Percentiles rank a stretch among this genome's conserved stretches.
Evolutionary conservation across 495 filamentous ascomycete genomes (phyloP).

Genomic region (Penicillium argentinense): DNA sequence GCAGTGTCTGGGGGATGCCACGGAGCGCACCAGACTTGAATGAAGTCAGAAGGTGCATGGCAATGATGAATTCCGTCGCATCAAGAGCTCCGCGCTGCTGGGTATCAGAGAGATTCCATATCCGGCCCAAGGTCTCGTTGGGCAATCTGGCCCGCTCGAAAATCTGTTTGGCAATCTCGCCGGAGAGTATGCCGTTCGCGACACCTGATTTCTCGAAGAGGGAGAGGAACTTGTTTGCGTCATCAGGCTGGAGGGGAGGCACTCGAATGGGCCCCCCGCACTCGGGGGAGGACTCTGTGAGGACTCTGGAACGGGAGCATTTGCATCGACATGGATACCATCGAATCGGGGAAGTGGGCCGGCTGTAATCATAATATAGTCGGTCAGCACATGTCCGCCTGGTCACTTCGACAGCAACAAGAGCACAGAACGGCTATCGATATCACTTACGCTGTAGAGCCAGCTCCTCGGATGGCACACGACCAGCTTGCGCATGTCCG

Average conservation of each 20-base stretch:
- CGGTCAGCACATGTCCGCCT: constrained; percentile 18
- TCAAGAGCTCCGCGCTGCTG: constrained; percentile 89
- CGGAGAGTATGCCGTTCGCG: constrained; percentile 77
- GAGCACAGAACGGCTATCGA: no score
- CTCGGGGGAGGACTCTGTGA: constrained; percentile 59
- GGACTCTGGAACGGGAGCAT: constrained; percentile 41
- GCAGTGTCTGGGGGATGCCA: constrained; percentile 76
- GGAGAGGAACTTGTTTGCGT: constrained; percentile 79
- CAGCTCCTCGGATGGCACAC: constrained; percentile 75
- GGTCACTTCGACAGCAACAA: no score
- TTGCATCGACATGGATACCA: constrained; percentile 52
- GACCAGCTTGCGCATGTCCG: constrained; percentile 87
- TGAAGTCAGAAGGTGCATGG: constrained; percentile 94
- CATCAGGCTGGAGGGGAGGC: constrained; percentile 84
- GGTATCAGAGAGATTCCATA: constrained; percentile 93
- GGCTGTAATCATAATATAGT: constrained; percentile 46
- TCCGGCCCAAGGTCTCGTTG: constrained; percentile 85
- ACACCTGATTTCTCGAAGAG: constrained; percentile 87
- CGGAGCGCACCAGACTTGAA: constrained; percentile 80
- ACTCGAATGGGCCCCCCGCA: constrained; percentile 79
- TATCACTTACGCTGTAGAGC: constrained; percentile 61
- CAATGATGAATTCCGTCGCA: constrained; percentile 91
- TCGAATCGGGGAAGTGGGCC: constrained; percentile 93
- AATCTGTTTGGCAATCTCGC: constrained; percentile 87
- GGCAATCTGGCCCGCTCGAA: constrained; percentile 90